A percentile compares a stretch with the other conserved stretches of the same genome.
These are phyloP conservation scores for Xylaria sp. DNA, from an alignment of 2,329 filamentous ascomycete species.

Conservation along the genomic window DNA sequence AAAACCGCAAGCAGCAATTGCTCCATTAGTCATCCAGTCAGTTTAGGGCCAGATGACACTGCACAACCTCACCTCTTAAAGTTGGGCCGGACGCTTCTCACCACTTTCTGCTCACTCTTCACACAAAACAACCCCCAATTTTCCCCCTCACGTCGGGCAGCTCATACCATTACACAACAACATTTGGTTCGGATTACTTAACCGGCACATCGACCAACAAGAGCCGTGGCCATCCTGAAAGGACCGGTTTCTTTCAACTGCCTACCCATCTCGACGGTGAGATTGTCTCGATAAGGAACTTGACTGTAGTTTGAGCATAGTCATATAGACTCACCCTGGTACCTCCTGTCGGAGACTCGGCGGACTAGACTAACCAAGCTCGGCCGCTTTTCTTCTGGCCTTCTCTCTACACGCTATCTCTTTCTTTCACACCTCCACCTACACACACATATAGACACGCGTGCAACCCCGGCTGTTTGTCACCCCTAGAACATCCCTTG, in stretches of 20 bases:
- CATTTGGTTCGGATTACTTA: slow-evolving; percentile 11
- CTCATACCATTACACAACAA: slow-evolving; percentile 14
- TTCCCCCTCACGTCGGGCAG: slow-evolving; percentile 27
- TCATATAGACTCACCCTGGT: neutral
- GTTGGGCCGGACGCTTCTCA: slow-evolving; percentile 6
- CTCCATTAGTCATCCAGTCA: neutral
- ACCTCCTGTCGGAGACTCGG: neutral
- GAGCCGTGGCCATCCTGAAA: slow-evolving; percentile 2
- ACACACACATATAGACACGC: slow-evolving; percentile 1
- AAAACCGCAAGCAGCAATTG: neutral
- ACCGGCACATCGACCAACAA: slow-evolving; percentile 11
- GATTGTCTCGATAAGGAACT: slow-evolving; percentile 5
- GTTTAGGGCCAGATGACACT: slow-evolving; percentile 5
- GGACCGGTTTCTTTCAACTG: neutral
- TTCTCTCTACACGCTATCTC: neutral
- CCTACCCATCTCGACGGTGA: slow-evolving; percentile 2
- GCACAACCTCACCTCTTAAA: slow-evolving; percentile 20
- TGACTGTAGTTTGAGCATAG: slow-evolving; percentile 16
- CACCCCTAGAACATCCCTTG: neutral
- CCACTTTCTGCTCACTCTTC: slow-evolving; percentile 11
- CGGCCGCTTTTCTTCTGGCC: slow-evolving; percentile 4
- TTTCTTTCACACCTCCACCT: neutral
- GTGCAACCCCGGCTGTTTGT: neutral
- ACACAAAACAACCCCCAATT: slow-evolving; percentile 22
- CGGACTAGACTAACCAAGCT: neutral